Evolutionary conservation across 768 basidiomycete genomes (phyloP).

Genomic region (Mycena pura): DNA sequence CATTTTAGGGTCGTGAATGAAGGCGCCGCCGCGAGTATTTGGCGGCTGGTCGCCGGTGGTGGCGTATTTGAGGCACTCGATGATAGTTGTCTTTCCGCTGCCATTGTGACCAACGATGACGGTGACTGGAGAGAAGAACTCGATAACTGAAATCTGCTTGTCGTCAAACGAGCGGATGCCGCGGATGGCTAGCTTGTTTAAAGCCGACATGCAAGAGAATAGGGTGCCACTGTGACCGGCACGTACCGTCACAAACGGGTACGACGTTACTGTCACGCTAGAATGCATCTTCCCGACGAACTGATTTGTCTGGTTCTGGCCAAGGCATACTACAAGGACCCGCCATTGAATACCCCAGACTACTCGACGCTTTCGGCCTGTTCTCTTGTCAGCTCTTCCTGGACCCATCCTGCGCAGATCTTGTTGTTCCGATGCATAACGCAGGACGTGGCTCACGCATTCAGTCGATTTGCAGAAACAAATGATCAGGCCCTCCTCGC

Average conservation of each 20-base stretch:
- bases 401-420: constrained; percentile 25
- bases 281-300: constrained; percentile 19
- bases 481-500: background rate
- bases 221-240: background rate
- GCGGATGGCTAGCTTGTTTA: constrained; percentile 93
- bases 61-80: constrained; percentile 99
- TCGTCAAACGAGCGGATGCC: constrained; percentile 97
- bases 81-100: constrained; percentile 98
- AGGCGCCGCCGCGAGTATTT: constrained; percentile 97
- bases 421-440: constrained; percentile 23
- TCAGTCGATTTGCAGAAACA: background rate
- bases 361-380: constrained; percentile 18
- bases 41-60: constrained; percentile 98
- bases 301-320: constrained; percentile 27
- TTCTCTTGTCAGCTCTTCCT: constrained; percentile 24
- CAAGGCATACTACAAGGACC: constrained; percentile 22
- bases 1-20: constrained; percentile 99
- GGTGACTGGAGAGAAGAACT: constrained; percentile 97
- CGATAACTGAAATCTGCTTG: constrained; percentile 90
- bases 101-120: constrained; percentile 99
- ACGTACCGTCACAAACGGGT: background rate
- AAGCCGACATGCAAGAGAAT: constrained; percentile 11
- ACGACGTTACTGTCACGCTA: no score
- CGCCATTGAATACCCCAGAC: constrained; percentile 18
- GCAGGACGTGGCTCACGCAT: background rate